A percentile compares a stretch with the other conserved stretches of the same genome.
phyloP scores from a whole-genome alignment of 2,329 filamentous ascomycete species.

The Knufia fluminis region DNA sequence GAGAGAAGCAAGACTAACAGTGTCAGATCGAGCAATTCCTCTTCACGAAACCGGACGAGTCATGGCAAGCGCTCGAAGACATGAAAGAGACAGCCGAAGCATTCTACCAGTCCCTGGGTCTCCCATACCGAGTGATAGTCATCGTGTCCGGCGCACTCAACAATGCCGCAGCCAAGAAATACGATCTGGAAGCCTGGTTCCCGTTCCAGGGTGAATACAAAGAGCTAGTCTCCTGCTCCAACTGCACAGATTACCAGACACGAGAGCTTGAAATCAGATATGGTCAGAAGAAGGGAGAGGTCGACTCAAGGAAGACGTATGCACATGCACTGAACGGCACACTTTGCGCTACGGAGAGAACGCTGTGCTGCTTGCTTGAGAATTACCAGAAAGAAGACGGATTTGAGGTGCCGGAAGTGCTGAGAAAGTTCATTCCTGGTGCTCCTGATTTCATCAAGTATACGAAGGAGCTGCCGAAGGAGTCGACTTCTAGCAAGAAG shows the following conservation, averaged over 20 bases:
- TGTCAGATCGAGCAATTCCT: conserved; percentile 64
- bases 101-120: conserved; percentile 81
- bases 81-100: conserved; percentile 90
- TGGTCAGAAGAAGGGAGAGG: conserved; percentile 70
- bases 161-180: conserved; percentile 84
- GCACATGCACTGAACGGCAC: conserved; percentile 89
- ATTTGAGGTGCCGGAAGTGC: conserved; percentile 67
- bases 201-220: conserved; percentile 97
- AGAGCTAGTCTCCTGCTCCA: conserved; percentile 93
- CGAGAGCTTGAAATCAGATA: conserved; percentile 87
- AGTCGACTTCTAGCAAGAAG: conserved; percentile 53
- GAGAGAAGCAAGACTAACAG: conserved; percentile 8
- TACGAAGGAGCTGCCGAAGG: conserved; percentile 73
- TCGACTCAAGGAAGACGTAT: conserved; percentile 80
- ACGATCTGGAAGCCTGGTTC: conserved; percentile 93
- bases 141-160: conserved; percentile 96
- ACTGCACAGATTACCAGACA: conserved; percentile 97
- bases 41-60: conserved; percentile 75
- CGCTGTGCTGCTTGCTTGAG: conserved; percentile 88
- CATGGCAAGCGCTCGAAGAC: conserved; percentile 84
- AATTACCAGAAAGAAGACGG: conserved; percentile 92
- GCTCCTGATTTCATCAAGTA: conserved; percentile 83
- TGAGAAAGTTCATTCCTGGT: conserved; percentile 84
- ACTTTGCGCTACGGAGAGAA: conserved; percentile 80
- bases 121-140: conserved; percentile 84